These are phyloP conservation scores for Phlegmacium glaucopus DNA, from an alignment of 768 basidiomycete species.

Conservation along the genomic window DNA sequence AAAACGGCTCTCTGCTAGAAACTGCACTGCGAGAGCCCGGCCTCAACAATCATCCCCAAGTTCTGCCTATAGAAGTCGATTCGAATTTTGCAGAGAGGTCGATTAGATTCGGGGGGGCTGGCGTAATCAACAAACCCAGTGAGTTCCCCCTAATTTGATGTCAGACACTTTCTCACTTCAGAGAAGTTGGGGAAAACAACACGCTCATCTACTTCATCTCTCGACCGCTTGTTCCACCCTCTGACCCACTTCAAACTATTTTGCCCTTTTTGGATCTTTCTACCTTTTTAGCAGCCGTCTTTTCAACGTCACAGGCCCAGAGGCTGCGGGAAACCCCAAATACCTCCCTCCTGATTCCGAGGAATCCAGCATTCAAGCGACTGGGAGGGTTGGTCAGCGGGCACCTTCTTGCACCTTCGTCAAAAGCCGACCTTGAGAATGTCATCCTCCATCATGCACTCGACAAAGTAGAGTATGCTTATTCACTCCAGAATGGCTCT, in stretches of 20 bases:
- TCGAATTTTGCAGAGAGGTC: slow-evolving; percentile 43
- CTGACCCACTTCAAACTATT: slow-evolving; percentile 76
- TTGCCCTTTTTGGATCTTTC: slow-evolving; percentile 84
- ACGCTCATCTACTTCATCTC: slow-evolving; percentile 89
- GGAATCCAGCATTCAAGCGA: slow-evolving; percentile 83
- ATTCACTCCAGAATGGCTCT: slow-evolving; percentile 57
- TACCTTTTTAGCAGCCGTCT: slow-evolving; percentile 85
- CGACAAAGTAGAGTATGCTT: slow-evolving; percentile 69
- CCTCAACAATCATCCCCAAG: slow-evolving; percentile 65
- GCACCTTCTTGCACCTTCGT: slow-evolving; percentile 77
- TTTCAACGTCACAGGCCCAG: slow-evolving; percentile 81
- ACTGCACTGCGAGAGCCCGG: slow-evolving; percentile 76
- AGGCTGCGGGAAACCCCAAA: slow-evolving; percentile 59
- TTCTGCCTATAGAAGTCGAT: slow-evolving; percentile 64
- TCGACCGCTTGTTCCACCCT: slow-evolving; percentile 77
- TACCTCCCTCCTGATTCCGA: slow-evolving; percentile 83
- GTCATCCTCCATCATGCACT: slow-evolving; percentile 89
- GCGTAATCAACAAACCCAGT: slow-evolving; percentile 77
- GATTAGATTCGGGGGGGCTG: slow-evolving; percentile 81
- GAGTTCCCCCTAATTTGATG: slow-evolving; percentile 22
- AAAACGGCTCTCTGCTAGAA: slow-evolving; percentile 71
- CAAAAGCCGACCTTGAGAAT: slow-evolving; percentile 75
- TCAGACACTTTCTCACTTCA: not conserved
- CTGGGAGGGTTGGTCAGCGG: slow-evolving; percentile 82
- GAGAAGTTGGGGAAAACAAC: slow-evolving; percentile 66